These are phyloP conservation scores for Dalechampia spathulata DNA, from an alignment of 441 rosid species.

Conservation along the genomic window DNA sequence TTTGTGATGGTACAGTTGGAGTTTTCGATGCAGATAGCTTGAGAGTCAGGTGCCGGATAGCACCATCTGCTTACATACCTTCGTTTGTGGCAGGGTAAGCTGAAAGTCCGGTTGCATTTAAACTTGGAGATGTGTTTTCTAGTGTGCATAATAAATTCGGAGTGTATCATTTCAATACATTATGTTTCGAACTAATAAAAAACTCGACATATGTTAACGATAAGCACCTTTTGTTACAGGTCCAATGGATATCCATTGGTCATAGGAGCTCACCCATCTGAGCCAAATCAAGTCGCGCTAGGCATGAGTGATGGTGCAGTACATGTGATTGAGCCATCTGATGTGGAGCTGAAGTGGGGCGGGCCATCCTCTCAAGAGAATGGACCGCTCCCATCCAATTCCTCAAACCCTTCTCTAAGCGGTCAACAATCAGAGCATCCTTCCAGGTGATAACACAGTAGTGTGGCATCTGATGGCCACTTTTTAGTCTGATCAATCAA, in stretches of 20 bases:
- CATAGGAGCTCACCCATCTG: constrained; percentile 51
- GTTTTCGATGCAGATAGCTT: constrained; percentile 48
- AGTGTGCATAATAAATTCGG: no score
- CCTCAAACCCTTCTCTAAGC: constrained; percentile 43
- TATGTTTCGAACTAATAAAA: no score
- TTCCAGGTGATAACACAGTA: constrained; percentile 36
- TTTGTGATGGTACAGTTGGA: constrained; percentile 54
- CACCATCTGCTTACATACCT: constrained; percentile 46
- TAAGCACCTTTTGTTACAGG: constrained; percentile 13
- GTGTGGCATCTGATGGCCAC: constrained; percentile 5
- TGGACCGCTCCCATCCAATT: constrained; percentile 35
- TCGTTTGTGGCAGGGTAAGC: constrained; percentile 30
- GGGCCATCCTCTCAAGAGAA: constrained; percentile 36
- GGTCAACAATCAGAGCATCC: constrained; percentile 40
- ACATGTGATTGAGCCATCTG: constrained; percentile 43
- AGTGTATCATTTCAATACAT: no score
- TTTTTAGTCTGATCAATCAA: constrained; percentile 10
- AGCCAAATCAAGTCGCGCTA: constrained; percentile 46
- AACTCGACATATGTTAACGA: no score
- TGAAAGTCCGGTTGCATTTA: no score
- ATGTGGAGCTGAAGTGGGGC: constrained; percentile 40
- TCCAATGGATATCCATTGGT: constrained; percentile 26
- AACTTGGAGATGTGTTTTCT: no score
- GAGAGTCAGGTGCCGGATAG: constrained; percentile 45
- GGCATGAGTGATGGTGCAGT: constrained; percentile 53